Conservation (phyloP, 2,329 filamentous ascomycete species). For the Zymoseptoria passerinii region DNA sequence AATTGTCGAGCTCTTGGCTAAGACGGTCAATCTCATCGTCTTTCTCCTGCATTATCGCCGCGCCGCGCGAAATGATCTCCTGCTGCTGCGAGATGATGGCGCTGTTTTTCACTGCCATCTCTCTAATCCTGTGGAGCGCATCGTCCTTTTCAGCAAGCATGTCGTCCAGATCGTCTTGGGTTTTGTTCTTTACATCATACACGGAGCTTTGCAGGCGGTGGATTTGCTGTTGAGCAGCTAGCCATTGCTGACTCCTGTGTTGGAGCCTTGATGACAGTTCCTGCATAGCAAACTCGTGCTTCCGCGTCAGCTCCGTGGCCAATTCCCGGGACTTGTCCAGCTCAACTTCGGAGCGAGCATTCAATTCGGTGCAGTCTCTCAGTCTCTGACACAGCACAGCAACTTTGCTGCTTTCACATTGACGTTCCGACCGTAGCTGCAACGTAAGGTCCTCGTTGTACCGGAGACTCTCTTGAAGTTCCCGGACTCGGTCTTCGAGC, state of each 20-base stretch:
- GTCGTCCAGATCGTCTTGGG: slow-evolving; percentile 12
- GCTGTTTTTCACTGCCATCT: slow-evolving; percentile 22
- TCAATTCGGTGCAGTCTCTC: not conserved
- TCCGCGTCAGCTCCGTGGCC: not conserved
- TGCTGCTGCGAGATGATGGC: slow-evolving; percentile 19
- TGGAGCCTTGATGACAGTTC: not conserved
- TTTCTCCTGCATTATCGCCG: slow-evolving; percentile 14
- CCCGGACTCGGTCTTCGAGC: slow-evolving; percentile 15
- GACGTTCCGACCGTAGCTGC: slow-evolving; percentile 1
- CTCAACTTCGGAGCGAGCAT: not conserved
- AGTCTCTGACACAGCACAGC: not conserved
- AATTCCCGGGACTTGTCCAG: not conserved
- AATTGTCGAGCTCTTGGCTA: slow-evolving; percentile 7
- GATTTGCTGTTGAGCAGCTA: slow-evolving; percentile 7
- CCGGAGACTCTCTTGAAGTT: slow-evolving; percentile 9
- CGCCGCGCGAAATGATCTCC: slow-evolving; percentile 19
- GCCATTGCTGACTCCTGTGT: slow-evolving; percentile 7
- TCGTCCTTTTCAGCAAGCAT: slow-evolving; percentile 9
- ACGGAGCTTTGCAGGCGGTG: slow-evolving; percentile 3
- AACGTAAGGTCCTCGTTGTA: slow-evolving; percentile 8
- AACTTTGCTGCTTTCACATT: not conserved
- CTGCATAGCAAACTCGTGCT: not conserved
- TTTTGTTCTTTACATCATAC: slow-evolving; percentile 3
- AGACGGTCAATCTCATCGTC: slow-evolving; percentile 18
- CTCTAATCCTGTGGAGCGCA: slow-evolving; percentile 14